Percentiles rank a stretch among this genome's conserved stretches.
phyloP scores from a whole-genome alignment of 176 grass and related monocot species.

The Pontederia crassipes region DNA sequence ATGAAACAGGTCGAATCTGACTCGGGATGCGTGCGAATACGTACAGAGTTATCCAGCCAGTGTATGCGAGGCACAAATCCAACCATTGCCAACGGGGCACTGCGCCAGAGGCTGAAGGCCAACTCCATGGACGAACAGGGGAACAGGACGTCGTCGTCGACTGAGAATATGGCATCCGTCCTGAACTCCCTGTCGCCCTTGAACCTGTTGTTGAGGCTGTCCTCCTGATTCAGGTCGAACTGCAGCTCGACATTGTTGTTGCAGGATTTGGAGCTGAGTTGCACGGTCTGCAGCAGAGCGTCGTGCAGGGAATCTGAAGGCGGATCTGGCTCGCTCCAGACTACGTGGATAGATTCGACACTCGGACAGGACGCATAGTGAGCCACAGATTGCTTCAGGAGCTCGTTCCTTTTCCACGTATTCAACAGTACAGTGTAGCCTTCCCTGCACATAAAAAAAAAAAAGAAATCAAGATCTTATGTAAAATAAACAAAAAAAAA shows the following conservation, averaged over 20 bases:
- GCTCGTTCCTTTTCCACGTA: conserved; percentile 74
- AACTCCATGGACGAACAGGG: conserved; percentile 18
- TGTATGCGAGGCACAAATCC: conserved; percentile 52
- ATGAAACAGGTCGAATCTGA: neutral
- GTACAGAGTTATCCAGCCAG: conserved; percentile 39
- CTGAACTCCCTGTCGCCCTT: conserved; percentile 5
- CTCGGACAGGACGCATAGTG: conserved; percentile 68
- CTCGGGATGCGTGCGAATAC: neutral
- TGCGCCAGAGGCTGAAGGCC: conserved; percentile 14
- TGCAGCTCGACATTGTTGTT: conserved; percentile 20
- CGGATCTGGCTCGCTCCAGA: conserved; percentile 74
- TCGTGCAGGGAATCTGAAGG: conserved; percentile 36
- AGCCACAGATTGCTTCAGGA: conserved; percentile 37
- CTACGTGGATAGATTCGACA: conserved; percentile 55
- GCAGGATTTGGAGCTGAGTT: conserved; percentile 16
- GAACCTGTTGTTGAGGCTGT: conserved; percentile 36
- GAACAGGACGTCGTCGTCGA: conserved; percentile 22
- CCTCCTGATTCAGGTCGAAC: conserved; percentile 46
- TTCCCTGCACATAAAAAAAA: conserved; percentile 1
- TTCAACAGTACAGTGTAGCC: conserved; percentile 80
- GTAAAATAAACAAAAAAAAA: too few relatives aligned
- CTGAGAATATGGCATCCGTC: conserved; percentile 19
- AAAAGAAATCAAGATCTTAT: too few relatives aligned
- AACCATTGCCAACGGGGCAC: conserved; percentile 18
- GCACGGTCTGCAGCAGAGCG: conserved; percentile 13